phyloP scores from a whole-genome alignment of 352 stramenopile genomes.

The Thraustochytrium sp. region DNA sequence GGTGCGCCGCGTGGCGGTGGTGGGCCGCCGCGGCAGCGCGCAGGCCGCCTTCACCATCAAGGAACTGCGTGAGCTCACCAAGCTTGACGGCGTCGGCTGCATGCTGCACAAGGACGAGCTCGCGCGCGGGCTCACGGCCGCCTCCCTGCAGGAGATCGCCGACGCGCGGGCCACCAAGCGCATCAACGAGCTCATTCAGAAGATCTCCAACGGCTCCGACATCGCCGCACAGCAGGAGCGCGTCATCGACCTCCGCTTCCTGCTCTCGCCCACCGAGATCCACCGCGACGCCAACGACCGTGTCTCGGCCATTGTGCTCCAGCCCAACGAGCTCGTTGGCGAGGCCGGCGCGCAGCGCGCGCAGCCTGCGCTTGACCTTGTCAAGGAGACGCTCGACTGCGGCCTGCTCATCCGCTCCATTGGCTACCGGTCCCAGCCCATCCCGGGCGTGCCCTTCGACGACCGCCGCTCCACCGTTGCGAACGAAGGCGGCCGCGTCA shows the following conservation, averaged over 20 bases:
- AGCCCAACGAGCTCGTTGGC: background rate
- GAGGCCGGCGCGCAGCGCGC: conserved; percentile 1
- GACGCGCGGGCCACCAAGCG: conserved; percentile 69
- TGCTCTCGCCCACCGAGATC: conserved; percentile 65
- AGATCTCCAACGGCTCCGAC: background rate
- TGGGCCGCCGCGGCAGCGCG: conserved; percentile 84
- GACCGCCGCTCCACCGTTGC: background rate
- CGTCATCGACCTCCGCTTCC: conserved; percentile 70
- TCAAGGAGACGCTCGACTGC: conserved; percentile 40
- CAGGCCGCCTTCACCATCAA: conserved; percentile 98
- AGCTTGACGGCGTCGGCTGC: conserved; percentile 67
- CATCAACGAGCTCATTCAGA: conserved; percentile 60
- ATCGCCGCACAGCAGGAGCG: conserved; percentile 33
- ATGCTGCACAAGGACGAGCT: conserved; percentile 79
- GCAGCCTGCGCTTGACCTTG: background rate
- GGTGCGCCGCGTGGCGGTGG: conserved; percentile 74
- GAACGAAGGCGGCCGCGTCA: conserved; percentile 1
- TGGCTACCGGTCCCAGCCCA: conserved; percentile 80
- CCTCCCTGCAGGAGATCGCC: conserved; percentile 76
- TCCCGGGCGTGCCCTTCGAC: conserved; percentile 58
- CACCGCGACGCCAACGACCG: background rate
- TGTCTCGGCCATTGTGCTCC: conserved; percentile 3
- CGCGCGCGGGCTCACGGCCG: conserved; percentile 66
- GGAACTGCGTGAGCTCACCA: conserved; percentile 80
- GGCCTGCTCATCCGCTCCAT: conserved; percentile 63